These are phyloP conservation scores for Epichloe uncinata DNA, from an alignment of 2,329 filamentous ascomycete genomes.

Conservation along the genomic window DNA sequence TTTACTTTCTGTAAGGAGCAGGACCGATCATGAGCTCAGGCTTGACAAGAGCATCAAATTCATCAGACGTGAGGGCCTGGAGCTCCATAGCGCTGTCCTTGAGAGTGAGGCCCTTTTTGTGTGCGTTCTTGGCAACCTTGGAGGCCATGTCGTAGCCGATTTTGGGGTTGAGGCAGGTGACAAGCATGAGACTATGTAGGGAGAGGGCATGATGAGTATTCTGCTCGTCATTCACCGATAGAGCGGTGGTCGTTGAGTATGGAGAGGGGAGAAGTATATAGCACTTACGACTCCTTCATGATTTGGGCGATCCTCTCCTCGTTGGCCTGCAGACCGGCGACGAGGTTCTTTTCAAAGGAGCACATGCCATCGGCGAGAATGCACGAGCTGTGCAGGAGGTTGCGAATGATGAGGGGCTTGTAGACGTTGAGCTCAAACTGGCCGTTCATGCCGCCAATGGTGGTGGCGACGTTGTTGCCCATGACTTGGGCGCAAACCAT, in stretches of 20 bases:
- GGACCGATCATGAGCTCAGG: constrained; percentile 94
- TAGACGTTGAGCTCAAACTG: constrained; percentile 99
- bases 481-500: constrained; percentile 98
- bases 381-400: constrained; percentile 82
- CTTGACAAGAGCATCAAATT: constrained; percentile 80
- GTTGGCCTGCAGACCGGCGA: constrained; percentile 79
- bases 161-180: constrained; percentile 93
- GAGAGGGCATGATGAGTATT: background rate
- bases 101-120: constrained; percentile 92
- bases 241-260: background rate
- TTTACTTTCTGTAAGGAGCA: constrained; percentile 39
- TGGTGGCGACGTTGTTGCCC: constrained; percentile 89
- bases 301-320: constrained; percentile 83
- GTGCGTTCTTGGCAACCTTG: constrained; percentile 96
- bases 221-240: background rate
- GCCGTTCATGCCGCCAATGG: constrained; percentile 90
- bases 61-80: constrained; percentile 72
- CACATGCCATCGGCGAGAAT: constrained; percentile 86
- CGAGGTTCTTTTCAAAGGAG: constrained; percentile 89
- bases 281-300: constrained; percentile 79
- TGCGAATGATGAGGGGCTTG: constrained; percentile 93
- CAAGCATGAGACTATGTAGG: constrained; percentile 70
- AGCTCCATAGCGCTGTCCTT: constrained; percentile 93
- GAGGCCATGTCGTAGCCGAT: constrained; percentile 96
- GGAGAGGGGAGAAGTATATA: no score